phyloP scores from a whole-genome alignment of 768 basidiomycete species.

The Mycena haematopus region DNA sequence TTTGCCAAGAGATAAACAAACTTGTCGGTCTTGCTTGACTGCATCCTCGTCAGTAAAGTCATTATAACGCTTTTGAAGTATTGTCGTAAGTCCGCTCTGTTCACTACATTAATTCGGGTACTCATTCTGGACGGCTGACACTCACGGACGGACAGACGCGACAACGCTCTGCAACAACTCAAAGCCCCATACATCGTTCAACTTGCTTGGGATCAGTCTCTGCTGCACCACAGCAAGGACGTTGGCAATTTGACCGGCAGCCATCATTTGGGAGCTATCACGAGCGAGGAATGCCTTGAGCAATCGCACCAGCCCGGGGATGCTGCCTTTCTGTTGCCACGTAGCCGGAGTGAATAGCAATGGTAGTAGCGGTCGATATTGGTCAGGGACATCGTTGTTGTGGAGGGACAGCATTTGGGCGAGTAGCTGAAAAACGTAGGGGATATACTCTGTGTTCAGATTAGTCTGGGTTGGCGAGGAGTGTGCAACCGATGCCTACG shows the following conservation, averaged over 20 bases:
- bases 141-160: constrained; percentile 77
- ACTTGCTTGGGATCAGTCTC: constrained; percentile 83
- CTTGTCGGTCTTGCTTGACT: constrained; percentile 87
- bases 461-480: constrained; percentile 5
- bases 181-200: constrained; percentile 91
- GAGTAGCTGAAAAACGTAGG: constrained; percentile 96
- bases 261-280: constrained; percentile 72
- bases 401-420: constrained; percentile 95
- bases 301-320: constrained; percentile 91
- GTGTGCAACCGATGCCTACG: constrained; percentile 54
- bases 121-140: constrained; percentile 20
- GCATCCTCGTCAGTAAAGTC: constrained; percentile 84
- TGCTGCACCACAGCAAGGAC: constrained; percentile 92
- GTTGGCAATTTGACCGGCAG: constrained; percentile 71
- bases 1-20: constrained; percentile 83
- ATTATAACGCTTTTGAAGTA: constrained; percentile 80
- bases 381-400: constrained; percentile 62
- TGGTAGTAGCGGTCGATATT: constrained; percentile 81
- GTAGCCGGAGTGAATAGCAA: constrained; percentile 84
- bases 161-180: constrained; percentile 85
- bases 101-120: constrained; percentile 4
- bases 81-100: constrained; percentile 66
- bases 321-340: constrained; percentile 94
- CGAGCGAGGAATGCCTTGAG: constrained; percentile 83
- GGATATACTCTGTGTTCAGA: constrained; percentile 82